Evolutionary conservation across 2,329 filamentous ascomycete genomes (phyloP), one percentile per base, ranked within the genome.

Genomic region (Blumeria hordei): DNA sequence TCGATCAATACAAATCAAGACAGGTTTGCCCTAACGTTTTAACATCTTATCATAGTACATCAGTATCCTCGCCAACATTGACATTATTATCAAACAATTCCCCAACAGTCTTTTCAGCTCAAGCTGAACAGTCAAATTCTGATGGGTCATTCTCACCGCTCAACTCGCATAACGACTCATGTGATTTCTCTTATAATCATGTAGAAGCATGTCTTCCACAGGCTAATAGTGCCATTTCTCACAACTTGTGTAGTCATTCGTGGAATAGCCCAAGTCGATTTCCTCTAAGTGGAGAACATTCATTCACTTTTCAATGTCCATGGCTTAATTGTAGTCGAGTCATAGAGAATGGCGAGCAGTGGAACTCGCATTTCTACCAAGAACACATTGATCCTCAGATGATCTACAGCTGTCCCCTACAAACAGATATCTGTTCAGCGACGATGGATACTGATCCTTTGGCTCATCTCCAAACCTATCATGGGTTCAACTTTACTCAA

Each of bases 361-460:
- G 59, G 60, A 44, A 59, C 39, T 37, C 55, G 6, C 64, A 65
- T 55, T 58, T 65, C 28, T 62, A 65, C 44, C 52, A 57, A 12
- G 54, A 58, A 33, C 64, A 65, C 57, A 55, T 65, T 35, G 62
- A 63, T 55, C 61, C 64, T 14, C 62, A 64, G 53, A 59, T 64
- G 57, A 56, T 53, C 8, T 63, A 62, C 50, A 54, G 52, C 18
- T 65, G 64, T 54, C 63, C 63, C 18, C 57, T 64, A 18, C 59
- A 58, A 53, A 58, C 54, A 33, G 58, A 60, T 10, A 55, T 56
- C 37, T 64, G 63, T 47, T 58, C 60, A 11, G 21, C 36, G 21
- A 57, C 56, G 16, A 58, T 63, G 34, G 55, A 52, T 6, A 53
- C 59, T 21, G 60, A 64, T 55, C 61, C 62, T 39, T 21, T 65